Conservation (phyloP, 139 green algal genomes). For the Ettlia oleoabundans region DNA sequence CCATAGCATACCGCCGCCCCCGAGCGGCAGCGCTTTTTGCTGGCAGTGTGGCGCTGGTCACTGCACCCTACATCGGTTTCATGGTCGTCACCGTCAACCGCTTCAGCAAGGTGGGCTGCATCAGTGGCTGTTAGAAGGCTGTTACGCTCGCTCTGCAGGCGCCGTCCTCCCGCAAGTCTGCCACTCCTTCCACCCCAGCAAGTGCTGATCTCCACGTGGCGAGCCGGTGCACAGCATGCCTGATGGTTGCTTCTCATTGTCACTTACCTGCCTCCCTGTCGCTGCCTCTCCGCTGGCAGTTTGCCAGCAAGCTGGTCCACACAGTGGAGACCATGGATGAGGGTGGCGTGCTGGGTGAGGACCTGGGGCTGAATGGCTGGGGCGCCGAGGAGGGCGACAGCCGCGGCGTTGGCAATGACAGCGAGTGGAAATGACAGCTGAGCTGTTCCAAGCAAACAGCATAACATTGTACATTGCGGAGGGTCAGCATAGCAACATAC, state of each 20-base stretch:
- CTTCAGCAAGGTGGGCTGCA: slow-evolving; percentile 20
- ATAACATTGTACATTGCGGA: no score
- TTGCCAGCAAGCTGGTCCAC: slow-evolving; percentile 23
- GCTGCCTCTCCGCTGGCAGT: not conserved
- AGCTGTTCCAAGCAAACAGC: no score
- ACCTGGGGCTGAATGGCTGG: not conserved
- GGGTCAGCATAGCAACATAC: no score
- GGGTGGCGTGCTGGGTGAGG: not conserved
- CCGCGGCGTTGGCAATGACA: not conserved
- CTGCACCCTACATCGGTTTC: slow-evolving; percentile 33
- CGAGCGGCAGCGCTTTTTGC: slow-evolving; percentile 23
- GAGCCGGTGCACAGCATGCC: no score
- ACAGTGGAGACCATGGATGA: slow-evolving; percentile 19
- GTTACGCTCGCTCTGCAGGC: no score
- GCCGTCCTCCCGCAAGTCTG: no score
- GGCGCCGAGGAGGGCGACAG: not conserved
- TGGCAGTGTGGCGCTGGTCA: slow-evolving; percentile 4
- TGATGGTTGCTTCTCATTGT: no score
- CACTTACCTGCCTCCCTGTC: no score
- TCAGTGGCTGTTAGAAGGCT: no score
- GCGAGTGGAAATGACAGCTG: not conserved
- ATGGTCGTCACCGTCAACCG: slow-evolving; percentile 25
- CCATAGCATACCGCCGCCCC: slow-evolving; percentile 36
- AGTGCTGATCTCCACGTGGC: no score
- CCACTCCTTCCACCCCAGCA: no score